A percentile compares a stretch with the other conserved stretches of the same genome.
Conservation (phyloP, 163 green algal species). For the Scenedesmus sp. region DNA sequence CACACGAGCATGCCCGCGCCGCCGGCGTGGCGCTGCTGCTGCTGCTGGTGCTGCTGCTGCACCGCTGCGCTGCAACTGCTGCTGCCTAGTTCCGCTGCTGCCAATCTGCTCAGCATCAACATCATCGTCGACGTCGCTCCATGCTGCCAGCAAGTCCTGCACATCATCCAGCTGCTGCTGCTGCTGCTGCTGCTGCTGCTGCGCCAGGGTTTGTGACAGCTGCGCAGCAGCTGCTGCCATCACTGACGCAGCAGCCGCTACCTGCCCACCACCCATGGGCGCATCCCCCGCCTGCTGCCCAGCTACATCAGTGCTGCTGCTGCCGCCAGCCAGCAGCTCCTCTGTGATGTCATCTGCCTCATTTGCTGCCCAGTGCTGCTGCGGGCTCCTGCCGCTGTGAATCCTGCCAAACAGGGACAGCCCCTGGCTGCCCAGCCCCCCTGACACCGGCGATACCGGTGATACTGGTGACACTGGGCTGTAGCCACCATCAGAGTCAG, state of each 20-base stretch:
- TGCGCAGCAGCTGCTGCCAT: background rate
- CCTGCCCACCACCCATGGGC: too few species aligned
- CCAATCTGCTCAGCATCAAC: background rate
- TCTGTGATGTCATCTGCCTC: background rate
- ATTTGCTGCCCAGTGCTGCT: conserved; percentile 22
- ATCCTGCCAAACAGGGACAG: conserved; percentile 36
- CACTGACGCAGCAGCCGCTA: background rate
- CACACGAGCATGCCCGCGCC: background rate
- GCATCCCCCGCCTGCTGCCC: background rate
- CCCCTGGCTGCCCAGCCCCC: background rate
- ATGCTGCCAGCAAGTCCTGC: background rate
- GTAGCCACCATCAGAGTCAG: background rate
- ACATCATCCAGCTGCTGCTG: background rate
- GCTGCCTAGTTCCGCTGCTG: background rate
- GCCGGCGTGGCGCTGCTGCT: background rate
- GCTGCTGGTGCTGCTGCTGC: background rate
- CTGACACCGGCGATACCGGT: background rate
- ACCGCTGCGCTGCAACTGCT: background rate
- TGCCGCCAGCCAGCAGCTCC: background rate
- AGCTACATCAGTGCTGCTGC: background rate
- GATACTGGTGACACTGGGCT: background rate
- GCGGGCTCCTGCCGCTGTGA: conserved; percentile 42
- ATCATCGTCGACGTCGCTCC: background rate
- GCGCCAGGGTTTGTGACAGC: background rate
- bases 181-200: conserved; percentile 2